These are phyloP conservation scores for Didymellaceae sp. DNA, from an alignment of 2,329 filamentous ascomycete genomes.

Conservation along the genomic window DNA sequence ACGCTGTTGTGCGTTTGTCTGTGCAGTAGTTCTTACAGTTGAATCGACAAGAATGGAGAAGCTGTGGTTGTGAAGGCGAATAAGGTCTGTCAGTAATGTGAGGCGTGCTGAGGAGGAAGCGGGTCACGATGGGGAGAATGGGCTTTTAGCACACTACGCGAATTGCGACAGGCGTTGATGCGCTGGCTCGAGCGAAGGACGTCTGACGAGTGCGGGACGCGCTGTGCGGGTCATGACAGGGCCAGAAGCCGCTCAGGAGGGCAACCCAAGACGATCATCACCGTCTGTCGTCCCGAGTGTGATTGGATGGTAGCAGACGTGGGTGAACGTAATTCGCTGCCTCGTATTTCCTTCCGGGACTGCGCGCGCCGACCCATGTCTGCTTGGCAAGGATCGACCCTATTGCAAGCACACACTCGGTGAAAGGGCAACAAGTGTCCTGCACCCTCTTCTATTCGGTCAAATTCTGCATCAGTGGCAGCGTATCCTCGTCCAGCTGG, in stretches of 20 bases:
- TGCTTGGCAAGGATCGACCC: slow-evolving; percentile 23
- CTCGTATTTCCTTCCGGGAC: slow-evolving; percentile 24
- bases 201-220: slow-evolving; percentile 36
- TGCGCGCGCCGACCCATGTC: slow-evolving; percentile 20
- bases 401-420: slow-evolving; percentile 26
- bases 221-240: slow-evolving; percentile 29
- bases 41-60: slow-evolving; percentile 6
- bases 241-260: slow-evolving; percentile 35
- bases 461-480: slow-evolving; percentile 31
- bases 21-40: slow-evolving; percentile 28
- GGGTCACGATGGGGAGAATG: slow-evolving; percentile 29
- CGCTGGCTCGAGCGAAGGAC: slow-evolving; percentile 42
- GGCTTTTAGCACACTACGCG: slow-evolving; percentile 36
- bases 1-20: slow-evolving; percentile 14
- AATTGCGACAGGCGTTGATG: slow-evolving; percentile 32
- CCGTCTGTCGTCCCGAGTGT: slow-evolving; percentile 1
- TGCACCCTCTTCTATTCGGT: slow-evolving; percentile 33
- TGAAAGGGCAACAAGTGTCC: slow-evolving; percentile 23
- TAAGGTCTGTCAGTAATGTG: slow-evolving; percentile 25
- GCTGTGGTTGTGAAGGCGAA: slow-evolving; percentile 11
- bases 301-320: slow-evolving; percentile 27
- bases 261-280: slow-evolving; percentile 38
- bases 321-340: slow-evolving; percentile 35
- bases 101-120: slow-evolving; percentile 38
- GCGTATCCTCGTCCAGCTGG: slow-evolving; percentile 22